phyloP scores from a whole-genome alignment of 2,329 filamentous ascomycete genomes.

The Aspergillus vadensis region DNA sequence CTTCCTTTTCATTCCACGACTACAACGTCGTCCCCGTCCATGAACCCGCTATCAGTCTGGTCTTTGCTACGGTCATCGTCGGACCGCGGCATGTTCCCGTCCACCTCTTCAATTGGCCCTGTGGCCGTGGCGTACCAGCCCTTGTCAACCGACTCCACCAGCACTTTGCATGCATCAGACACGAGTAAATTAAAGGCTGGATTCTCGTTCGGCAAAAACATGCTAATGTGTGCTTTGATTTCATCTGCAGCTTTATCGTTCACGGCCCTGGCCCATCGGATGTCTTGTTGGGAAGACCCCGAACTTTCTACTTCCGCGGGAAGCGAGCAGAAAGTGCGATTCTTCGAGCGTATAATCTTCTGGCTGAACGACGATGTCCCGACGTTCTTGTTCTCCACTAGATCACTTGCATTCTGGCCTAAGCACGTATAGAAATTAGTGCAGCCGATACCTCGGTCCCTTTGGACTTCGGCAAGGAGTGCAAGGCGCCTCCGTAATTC shows the following conservation, averaged over 20 bases:
- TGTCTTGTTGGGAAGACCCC: slow-evolving; percentile 41
- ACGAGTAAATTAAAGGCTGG: slow-evolving; percentile 47
- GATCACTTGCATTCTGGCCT: slow-evolving; percentile 62
- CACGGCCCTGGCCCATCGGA: slow-evolving; percentile 67
- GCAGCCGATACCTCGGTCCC: slow-evolving; percentile 72
- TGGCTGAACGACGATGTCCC: slow-evolving; percentile 36
- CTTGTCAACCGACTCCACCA: slow-evolving; percentile 44
- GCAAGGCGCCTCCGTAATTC: slow-evolving; percentile 75
- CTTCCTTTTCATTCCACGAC: slow-evolving; percentile 32
- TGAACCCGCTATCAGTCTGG: slow-evolving; percentile 27
- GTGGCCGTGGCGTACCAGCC: slow-evolving; percentile 41
- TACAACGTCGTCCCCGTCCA: slow-evolving; percentile 40
- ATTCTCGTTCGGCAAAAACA: slow-evolving; percentile 50
- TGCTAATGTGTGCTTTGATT: slow-evolving; percentile 70
- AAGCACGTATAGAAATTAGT: slow-evolving; percentile 86
- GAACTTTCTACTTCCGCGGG: slow-evolving; percentile 56
- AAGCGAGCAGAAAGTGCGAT: slow-evolving; percentile 87
- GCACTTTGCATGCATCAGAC: slow-evolving; percentile 39
- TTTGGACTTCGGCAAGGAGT: slow-evolving; percentile 65
- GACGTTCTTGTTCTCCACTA: slow-evolving; percentile 28
- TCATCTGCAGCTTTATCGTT: slow-evolving; percentile 83
- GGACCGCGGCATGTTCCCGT: slow-evolving; percentile 20
- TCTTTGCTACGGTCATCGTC: slow-evolving; percentile 13
- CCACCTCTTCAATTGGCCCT: slow-evolving; percentile 22
- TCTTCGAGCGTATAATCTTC: slow-evolving; percentile 49